phyloP scores from a whole-genome alignment of 2,329 filamentous ascomycete species.

The Boeremia exigua region DNA sequence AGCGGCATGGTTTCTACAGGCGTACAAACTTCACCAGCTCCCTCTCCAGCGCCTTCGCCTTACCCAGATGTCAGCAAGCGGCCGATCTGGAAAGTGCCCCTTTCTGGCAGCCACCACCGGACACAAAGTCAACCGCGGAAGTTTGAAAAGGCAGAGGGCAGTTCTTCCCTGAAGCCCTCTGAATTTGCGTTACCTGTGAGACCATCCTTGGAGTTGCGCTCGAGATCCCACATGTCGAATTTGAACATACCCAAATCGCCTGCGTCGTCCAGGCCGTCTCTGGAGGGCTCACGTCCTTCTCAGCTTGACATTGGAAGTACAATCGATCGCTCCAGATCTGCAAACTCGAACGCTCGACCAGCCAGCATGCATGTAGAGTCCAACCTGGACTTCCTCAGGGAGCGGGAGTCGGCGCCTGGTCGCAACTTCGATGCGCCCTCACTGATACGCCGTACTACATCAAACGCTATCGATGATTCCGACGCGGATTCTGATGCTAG shows the following conservation, averaged over 20 bases:
- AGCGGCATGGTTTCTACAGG: conserved; percentile 71
- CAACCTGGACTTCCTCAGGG: conserved; percentile 81
- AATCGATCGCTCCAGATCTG: conserved; percentile 65
- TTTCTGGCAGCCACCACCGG: conserved; percentile 50
- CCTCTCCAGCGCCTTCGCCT: conserved; percentile 44
- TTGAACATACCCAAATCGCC: conserved; percentile 61
- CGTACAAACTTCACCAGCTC: conserved; percentile 75
- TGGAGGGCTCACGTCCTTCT: conserved; percentile 73
- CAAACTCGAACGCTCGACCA: conserved; percentile 73
- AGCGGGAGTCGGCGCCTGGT: conserved; percentile 67
- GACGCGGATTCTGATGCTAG: conserved; percentile 62
- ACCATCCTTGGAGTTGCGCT: conserved; percentile 54
- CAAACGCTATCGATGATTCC: conserved; percentile 42
- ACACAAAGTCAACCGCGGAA: conserved; percentile 58
- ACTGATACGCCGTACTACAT: conserved; percentile 35
- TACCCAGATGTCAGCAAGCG: conserved; percentile 50
- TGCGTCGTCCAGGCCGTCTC: conserved; percentile 68
- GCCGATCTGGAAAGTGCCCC: conserved; percentile 63
- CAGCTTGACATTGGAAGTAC: conserved; percentile 66
- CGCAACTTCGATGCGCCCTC: conserved; percentile 43
- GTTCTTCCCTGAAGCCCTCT: conserved; percentile 45
- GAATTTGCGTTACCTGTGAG: conserved; percentile 48
- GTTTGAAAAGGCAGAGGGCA: conserved; percentile 45
- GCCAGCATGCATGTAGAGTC: conserved; percentile 83
- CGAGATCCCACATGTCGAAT: conserved; percentile 58